A percentile compares a stretch with the other conserved stretches of the same genome.
phyloP scores from a whole-genome alignment of 768 basidiomycete genomes.

The Pleurotus giganteus region DNA sequence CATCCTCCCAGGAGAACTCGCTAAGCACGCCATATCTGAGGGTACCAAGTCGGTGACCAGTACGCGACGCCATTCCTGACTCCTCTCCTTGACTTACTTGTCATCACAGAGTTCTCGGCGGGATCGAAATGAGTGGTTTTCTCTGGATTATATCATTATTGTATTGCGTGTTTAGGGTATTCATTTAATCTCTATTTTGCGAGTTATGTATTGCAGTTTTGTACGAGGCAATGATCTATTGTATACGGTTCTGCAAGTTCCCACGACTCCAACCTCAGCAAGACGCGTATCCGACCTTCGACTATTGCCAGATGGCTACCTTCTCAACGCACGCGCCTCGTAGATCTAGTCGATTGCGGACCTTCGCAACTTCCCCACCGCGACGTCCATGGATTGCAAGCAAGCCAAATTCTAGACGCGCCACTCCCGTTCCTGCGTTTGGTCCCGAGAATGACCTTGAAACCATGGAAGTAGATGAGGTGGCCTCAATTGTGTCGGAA shows the following conservation, averaged over 20 bases:
- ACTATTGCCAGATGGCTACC: not conserved
- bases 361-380: constrained; percentile 3
- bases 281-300: not conserved
- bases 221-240: not conserved
- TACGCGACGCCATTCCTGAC: constrained; percentile 27
- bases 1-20: constrained; percentile 95
- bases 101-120: constrained; percentile 5
- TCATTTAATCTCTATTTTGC: not conserved
- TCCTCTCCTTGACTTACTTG: not conserved
- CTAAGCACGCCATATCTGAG: constrained; percentile 98
- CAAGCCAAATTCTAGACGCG: constrained; percentile 37
- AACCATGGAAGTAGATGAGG: constrained; percentile 72
- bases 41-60: constrained; percentile 65
- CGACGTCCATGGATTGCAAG: constrained; percentile 12
- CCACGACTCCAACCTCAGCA: not conserved
- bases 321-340: constrained; percentile 6
- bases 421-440: constrained; percentile 34
- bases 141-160: constrained; percentile 8
- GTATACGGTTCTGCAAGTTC: not conserved
- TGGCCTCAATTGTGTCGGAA: constrained; percentile 36
- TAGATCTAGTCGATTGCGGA: constrained; percentile 4
- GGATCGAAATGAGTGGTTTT: not conserved
- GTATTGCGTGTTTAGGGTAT: constrained; percentile 8
- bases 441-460: constrained; percentile 36
- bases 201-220: not conserved